A percentile compares a stretch with the other conserved stretches of the same genome.
Evolutionary conservation across 176 grass and related monocot genomes (phyloP).

Genomic region (Phoenix roebelenii): DNA sequence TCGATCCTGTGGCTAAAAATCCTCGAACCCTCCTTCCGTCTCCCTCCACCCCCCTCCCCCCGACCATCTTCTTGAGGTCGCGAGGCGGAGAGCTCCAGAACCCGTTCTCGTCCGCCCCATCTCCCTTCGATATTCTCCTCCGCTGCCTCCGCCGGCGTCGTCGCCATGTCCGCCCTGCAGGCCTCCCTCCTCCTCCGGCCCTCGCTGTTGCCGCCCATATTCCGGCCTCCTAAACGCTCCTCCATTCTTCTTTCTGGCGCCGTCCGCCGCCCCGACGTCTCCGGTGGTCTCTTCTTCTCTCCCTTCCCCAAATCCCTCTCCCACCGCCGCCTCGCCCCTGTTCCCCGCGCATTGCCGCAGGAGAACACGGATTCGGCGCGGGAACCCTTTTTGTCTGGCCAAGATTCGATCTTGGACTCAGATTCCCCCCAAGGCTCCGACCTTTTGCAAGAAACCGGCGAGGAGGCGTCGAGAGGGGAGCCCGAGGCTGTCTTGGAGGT

Average conservation of each 20-base stretch:
- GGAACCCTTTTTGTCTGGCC: not conserved
- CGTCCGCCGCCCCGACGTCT: not conserved
- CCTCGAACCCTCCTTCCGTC: too few species aligned
- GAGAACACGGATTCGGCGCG: not conserved
- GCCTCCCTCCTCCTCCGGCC: constrained; percentile 3
- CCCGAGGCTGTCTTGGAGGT: not conserved
- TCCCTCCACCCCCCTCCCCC: too few species aligned
- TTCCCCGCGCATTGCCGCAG: constrained; percentile 6
- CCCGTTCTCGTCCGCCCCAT: too few species aligned
- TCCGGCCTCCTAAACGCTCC: not conserved
- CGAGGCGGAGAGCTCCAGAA: too few species aligned
- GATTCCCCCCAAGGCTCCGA: not conserved
- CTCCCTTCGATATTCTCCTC: not conserved
- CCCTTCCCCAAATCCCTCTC: not conserved
- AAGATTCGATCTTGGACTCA: constrained; percentile 4
- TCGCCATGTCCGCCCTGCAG: constrained; percentile 1
- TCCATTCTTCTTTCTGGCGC: not conserved
- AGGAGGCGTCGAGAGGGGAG: constrained; percentile 8
- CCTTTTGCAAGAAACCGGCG: not conserved
- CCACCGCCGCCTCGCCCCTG: not conserved
- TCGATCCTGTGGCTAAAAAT: too few species aligned
- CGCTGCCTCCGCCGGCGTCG: not conserved
- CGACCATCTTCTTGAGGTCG: too few species aligned
- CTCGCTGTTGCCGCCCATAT: not conserved
- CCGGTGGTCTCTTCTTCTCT: not conserved